Conservation (phyloP, 2,329 filamentous ascomycete genomes). For the Aureobasidium leucospermi region DNA sequence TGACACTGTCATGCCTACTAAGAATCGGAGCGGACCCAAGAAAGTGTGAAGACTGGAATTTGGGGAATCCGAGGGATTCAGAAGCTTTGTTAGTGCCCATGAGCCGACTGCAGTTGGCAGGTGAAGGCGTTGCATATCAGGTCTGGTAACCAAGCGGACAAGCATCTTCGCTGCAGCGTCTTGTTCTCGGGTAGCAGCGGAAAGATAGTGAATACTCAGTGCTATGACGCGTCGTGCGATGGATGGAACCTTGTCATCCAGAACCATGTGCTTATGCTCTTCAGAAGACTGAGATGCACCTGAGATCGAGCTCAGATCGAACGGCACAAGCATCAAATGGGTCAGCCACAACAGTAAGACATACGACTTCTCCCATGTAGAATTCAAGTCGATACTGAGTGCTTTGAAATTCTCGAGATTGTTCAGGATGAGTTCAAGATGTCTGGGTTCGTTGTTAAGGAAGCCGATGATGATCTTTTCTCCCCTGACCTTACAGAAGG, state of each 20-base stretch:
- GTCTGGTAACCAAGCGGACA: conserved; percentile 71
- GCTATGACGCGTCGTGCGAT: conserved; percentile 64
- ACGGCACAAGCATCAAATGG: conserved; percentile 59
- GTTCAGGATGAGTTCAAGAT: conserved; percentile 71
- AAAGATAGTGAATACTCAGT: conserved; percentile 63
- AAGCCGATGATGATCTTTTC: conserved; percentile 89
- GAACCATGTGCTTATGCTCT: conserved; percentile 42
- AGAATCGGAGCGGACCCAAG: conserved; percentile 71
- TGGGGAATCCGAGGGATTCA: conserved; percentile 33
- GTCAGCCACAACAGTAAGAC: conserved; percentile 74
- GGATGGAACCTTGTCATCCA: conserved; percentile 57
- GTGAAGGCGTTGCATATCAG: conserved; percentile 76
- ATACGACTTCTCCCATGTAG: conserved; percentile 77
- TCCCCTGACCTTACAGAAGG: conserved; percentile 88
- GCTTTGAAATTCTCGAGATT: conserved; percentile 58
- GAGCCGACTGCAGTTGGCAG: conserved; percentile 60
- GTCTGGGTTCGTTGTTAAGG: conserved; percentile 79
- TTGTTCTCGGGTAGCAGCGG: conserved; percentile 74
- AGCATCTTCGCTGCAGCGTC: conserved; percentile 80
- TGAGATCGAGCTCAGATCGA: conserved; percentile 83
- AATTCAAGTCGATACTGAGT: conserved; percentile 16
- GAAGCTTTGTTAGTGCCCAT: conserved; percentile 62
- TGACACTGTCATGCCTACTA: conserved; percentile 66
- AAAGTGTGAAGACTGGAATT: conserved; percentile 60
- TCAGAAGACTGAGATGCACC: conserved; percentile 40